Conservation (phyloP, 305 asterid species). For the Solanum hybrid region DNA sequence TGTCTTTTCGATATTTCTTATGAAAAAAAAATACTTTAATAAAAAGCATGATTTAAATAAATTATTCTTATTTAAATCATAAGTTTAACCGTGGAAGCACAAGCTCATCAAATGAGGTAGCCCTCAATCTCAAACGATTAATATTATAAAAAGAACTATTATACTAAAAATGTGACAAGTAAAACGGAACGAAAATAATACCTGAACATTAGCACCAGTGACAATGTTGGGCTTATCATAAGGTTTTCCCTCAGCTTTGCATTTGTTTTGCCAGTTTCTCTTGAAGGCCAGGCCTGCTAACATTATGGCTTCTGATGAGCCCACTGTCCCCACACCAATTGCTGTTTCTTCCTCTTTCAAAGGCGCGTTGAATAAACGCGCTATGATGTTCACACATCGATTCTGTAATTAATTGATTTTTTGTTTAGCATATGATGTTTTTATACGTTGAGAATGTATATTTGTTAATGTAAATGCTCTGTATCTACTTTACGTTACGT, state of each 20-base stretch:
- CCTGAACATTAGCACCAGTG: slow-evolving; percentile 50
- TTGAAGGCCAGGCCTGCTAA: slow-evolving; percentile 46
- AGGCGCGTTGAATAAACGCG: slow-evolving; percentile 36
- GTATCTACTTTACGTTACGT: no score
- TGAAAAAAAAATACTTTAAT: neutral
- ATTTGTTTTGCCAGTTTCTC: slow-evolving; percentile 45
- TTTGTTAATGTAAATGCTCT: neutral
- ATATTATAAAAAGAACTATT: neutral
- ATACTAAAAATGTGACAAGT: neutral
- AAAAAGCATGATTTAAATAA: no score
- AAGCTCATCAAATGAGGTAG: neutral
- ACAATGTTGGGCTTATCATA: slow-evolving; percentile 48
- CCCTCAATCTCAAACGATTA: neutral
- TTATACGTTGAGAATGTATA: neutral
- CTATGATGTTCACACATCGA: slow-evolving; percentile 48
- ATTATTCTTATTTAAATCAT: no score
- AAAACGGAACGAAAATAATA: neutral
- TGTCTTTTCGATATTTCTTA: neutral
- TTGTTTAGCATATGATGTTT: neutral
- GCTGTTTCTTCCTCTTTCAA: slow-evolving; percentile 27
- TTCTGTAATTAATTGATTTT: slow-evolving; percentile 15
- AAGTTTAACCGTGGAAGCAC: neutral
- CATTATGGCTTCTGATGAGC: slow-evolving; percentile 50
- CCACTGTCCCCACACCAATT: slow-evolving; percentile 40
- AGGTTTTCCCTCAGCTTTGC: slow-evolving; percentile 31